A percentile compares a stretch with the other conserved stretches of the same genome.
Evolutionary conservation across 2,329 filamentous ascomycete genomes (phyloP).

Genomic region (Colletotrichum viniferum): DNA sequence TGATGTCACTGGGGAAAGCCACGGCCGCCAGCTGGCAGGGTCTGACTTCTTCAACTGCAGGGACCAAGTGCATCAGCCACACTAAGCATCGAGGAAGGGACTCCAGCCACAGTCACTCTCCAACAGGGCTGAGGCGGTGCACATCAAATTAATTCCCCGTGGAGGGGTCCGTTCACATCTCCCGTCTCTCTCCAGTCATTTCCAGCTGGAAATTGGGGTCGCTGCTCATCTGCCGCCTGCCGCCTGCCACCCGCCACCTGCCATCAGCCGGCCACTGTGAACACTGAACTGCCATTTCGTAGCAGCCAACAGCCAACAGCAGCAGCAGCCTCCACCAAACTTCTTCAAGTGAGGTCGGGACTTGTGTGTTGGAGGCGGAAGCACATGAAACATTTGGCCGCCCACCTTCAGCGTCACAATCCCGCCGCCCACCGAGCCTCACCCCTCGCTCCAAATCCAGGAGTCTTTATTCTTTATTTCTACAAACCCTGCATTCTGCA

Average conservation of each 20-base stretch:
- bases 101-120: not conserved
- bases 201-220: not conserved
- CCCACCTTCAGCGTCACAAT: not conserved
- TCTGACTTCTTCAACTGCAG: not conserved
- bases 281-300: not conserved
- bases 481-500: not conserved
- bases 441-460: not conserved
- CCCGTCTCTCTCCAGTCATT: not conserved
- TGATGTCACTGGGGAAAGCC: conserved; percentile 5
- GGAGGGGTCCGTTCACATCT: not conserved
- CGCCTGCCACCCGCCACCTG: not conserved
- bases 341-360: conserved; percentile 6
- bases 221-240: not conserved
- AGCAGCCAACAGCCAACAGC: not conserved
- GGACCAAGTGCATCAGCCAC: not conserved
- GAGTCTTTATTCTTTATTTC: not conserved
- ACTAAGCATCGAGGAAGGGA: fast-evolving
- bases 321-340: not conserved
- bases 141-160: not conserved
- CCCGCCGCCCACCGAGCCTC: not conserved
- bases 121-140: not conserved
- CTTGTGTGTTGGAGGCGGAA: not conserved
- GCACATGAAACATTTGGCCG: conserved; percentile 16
- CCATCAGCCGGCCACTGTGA: not conserved
- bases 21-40: not conserved